Evolutionary conservation across 257 asterid species (phyloP).

Genomic region (Nicotiana noctiflora): DNA sequence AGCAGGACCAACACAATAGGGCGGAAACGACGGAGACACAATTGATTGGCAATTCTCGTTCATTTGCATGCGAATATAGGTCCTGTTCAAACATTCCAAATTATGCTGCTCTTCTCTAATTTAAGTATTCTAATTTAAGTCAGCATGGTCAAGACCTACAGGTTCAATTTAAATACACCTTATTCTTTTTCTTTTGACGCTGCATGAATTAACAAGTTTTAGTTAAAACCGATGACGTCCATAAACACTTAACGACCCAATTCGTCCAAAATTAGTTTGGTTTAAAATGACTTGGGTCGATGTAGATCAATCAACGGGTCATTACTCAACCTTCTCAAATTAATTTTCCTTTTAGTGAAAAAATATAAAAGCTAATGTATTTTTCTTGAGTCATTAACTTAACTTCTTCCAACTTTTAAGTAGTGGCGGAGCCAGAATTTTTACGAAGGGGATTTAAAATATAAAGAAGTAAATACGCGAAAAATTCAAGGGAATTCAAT

Average conservation of each 20-base stretch:
- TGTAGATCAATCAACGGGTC: neutral
- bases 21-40: neutral
- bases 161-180: neutral
- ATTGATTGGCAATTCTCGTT: neutral
- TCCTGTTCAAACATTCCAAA: too few relatives aligned
- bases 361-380: neutral
- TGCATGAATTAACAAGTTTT: neutral
- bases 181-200: neutral
- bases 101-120: neutral
- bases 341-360: neutral
- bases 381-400: neutral
- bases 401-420: neutral
- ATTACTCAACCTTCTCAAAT: neutral
- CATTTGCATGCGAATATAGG: neutral
- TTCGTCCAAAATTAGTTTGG: neutral
- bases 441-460: too few relatives aligned
- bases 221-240: too few relatives aligned
- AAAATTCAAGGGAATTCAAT: too few relatives aligned
- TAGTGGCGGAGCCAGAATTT: too few relatives aligned
- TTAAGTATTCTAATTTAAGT: neutral
- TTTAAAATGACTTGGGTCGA: neutral
- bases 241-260: neutral
- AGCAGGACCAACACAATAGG: neutral
- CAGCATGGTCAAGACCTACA: neutral
- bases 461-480: too few relatives aligned